phyloP scores from a whole-genome alignment of 139 green algal species.

The Chlamydomonas eustigma region DNA sequence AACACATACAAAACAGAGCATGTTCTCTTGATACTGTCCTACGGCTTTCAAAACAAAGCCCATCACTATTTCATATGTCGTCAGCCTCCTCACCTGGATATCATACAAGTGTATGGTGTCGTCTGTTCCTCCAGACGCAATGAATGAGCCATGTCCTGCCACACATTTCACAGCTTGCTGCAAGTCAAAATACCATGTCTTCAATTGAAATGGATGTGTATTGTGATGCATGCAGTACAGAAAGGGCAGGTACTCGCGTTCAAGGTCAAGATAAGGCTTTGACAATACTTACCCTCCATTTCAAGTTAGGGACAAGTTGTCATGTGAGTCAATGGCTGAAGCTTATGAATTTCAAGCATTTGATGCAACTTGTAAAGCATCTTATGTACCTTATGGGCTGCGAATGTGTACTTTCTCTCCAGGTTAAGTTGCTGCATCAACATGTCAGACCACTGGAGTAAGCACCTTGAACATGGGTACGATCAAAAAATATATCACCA shows the following conservation, averaged over 20 bases:
- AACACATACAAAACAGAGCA: too few relatives aligned
- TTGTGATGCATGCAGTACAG: neutral
- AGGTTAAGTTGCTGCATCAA: conserved; percentile 18
- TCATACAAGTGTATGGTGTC: conserved; percentile 80
- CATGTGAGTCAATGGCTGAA: too few relatives aligned
- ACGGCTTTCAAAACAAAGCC: too few relatives aligned
- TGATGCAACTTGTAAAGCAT: neutral
- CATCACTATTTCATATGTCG: too few relatives aligned
- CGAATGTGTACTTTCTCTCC: conserved; percentile 45
- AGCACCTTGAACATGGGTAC: too few relatives aligned
- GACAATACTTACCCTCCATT: too few relatives aligned
- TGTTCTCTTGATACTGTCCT: too few relatives aligned
- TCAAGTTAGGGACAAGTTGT: too few relatives aligned
- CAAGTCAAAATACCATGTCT: neutral
- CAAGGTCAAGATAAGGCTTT: neutral
- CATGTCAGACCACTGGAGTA: too few relatives aligned
- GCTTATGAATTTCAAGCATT: neutral
- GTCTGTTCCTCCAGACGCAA: conserved; percentile 71
- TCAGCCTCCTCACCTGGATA: conserved; percentile 51
- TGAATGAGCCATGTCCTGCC: conserved; percentile 44
- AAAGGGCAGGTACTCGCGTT: neutral
- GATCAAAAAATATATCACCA: too few relatives aligned
- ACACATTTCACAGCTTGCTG: conserved; percentile 71
- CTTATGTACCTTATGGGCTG: conserved; percentile 51
- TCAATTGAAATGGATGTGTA: neutral